Percentiles rank a stretch among this genome's conserved stretches.
phyloP scores from a whole-genome alignment of 1,139 yeast species.

The Candida glucosophila region DNA sequence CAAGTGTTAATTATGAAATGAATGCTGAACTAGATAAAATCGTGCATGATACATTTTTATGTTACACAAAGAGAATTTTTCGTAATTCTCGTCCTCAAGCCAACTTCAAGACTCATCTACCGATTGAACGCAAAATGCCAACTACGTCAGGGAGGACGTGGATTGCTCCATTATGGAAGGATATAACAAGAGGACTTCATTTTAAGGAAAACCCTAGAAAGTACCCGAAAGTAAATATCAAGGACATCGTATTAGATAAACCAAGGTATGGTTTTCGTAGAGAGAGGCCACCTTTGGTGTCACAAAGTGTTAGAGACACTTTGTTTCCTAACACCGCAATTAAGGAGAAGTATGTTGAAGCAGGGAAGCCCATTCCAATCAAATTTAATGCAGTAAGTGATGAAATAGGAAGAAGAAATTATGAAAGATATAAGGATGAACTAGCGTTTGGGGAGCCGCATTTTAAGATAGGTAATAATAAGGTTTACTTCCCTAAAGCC shows the following conservation, averaged over 20 bases:
- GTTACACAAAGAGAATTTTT: slow-evolving; percentile 9
- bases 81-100: slow-evolving; percentile 1
- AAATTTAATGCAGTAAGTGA: slow-evolving; percentile 28
- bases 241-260: slow-evolving; percentile 31
- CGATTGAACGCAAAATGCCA: background rate
- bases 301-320: slow-evolving; percentile 32
- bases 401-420: slow-evolving; percentile 30
- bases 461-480: slow-evolving; percentile 66
- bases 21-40: background rate
- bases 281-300: slow-evolving; percentile 31
- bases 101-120: background rate
- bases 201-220: slow-evolving; percentile 21
- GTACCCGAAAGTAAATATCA: slow-evolving; percentile 34
- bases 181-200: slow-evolving; percentile 19
- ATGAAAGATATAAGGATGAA: slow-evolving; percentile 41
- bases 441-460: slow-evolving; percentile 66
- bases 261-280: slow-evolving; percentile 33
- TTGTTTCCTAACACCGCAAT: slow-evolving; percentile 34
- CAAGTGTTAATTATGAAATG: no score
- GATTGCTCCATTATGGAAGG: slow-evolving; percentile 6
- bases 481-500: slow-evolving; percentile 77
- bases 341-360: slow-evolving; percentile 23
- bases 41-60: background rate
- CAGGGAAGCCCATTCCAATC: slow-evolving; percentile 38
- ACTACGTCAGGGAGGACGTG: slow-evolving; percentile 4